A percentile compares a stretch with the other conserved stretches of the same genome.
These are phyloP conservation scores for Diaporthe vaccinii DNA, from an alignment of 2,329 filamentous ascomycete genomes.

Conservation along the genomic window DNA sequence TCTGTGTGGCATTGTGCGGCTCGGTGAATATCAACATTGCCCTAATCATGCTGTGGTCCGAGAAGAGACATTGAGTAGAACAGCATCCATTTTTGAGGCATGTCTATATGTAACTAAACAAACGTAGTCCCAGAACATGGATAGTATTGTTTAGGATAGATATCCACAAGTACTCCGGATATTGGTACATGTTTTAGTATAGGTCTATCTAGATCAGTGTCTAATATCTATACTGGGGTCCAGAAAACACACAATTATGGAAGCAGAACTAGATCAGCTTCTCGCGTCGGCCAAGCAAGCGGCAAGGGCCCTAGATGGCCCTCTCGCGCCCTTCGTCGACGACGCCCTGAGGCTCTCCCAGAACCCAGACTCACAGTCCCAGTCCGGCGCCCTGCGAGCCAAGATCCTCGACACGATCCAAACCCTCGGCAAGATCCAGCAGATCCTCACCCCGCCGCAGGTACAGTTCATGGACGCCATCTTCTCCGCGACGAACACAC, in stretches of 20 bases:
- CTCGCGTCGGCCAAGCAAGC: neutral
- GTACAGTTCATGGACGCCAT: constrained; percentile 14
- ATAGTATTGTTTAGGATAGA: too few species aligned
- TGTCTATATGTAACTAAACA: neutral
- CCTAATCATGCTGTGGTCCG: too few species aligned
- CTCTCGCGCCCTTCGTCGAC: neutral
- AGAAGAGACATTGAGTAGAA: neutral
- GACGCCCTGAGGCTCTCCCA: constrained; percentile 12
- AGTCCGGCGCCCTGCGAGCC: constrained; percentile 1
- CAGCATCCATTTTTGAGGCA: too few species aligned
- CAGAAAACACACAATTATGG: neutral
- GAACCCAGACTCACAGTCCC: constrained; percentile 9
- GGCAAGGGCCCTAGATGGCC: neutral
- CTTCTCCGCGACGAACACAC: constrained; percentile 10
- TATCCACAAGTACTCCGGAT: too few species aligned
- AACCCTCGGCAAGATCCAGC: constrained; percentile 3
- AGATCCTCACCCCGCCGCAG: neutral
- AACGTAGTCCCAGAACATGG: too few species aligned
- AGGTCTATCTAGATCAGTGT: neutral
- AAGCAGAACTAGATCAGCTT: constrained; percentile 16
- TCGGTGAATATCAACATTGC: neutral
- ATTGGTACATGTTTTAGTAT: neutral
- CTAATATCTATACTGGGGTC: neutral
- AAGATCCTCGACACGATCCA: constrained; percentile 17
- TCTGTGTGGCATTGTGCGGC: neutral